Conservation (phyloP, 2,329 filamentous ascomycete genomes). For the Emmonsiellopsis sp. region DNA sequence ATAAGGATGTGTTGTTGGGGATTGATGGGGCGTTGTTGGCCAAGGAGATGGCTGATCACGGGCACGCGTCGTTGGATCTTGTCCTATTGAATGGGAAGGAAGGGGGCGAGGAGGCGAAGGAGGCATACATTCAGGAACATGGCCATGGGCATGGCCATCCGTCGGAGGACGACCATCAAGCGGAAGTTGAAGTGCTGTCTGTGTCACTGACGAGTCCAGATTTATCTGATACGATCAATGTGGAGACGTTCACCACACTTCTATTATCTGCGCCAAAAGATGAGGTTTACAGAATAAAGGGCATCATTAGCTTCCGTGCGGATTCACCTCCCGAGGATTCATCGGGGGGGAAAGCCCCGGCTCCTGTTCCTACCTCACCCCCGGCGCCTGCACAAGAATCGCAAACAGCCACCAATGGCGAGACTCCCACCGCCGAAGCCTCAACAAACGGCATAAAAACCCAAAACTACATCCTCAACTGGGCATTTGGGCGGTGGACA, state of each 20-base stretch:
- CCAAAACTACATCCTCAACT: conserved; percentile 80
- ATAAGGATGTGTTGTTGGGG: conserved; percentile 71
- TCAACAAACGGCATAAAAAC: background rate
- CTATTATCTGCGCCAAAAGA: conserved; percentile 78
- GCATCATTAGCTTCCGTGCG: conserved; percentile 41
- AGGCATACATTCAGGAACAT: conserved; percentile 19
- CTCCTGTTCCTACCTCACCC: conserved; percentile 12
- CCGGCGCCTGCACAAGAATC: background rate
- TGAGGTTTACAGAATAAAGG: conserved; percentile 93
- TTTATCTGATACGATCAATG: conserved; percentile 45
- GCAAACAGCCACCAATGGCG: background rate
- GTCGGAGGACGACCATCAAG: conserved; percentile 53
- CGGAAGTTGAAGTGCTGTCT: conserved; percentile 84
- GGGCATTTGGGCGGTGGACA: conserved; percentile 94
- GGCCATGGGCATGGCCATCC: conserved; percentile 24
- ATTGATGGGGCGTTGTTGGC: conserved; percentile 65
- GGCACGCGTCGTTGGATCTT: conserved; percentile 16
- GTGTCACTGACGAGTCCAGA: conserved; percentile 51
- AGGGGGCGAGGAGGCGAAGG: conserved; percentile 8
- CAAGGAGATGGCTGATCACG: conserved; percentile 34
- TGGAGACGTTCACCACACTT: conserved; percentile 48
- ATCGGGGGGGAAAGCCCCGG: conserved; percentile 34
- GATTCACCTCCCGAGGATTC: conserved; percentile 37
- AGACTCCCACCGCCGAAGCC: too few species aligned
- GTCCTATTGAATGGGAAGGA: conserved; percentile 17